Conservation (phyloP, 768 basidiomycete genomes). For the Galerina marginata region DNA sequence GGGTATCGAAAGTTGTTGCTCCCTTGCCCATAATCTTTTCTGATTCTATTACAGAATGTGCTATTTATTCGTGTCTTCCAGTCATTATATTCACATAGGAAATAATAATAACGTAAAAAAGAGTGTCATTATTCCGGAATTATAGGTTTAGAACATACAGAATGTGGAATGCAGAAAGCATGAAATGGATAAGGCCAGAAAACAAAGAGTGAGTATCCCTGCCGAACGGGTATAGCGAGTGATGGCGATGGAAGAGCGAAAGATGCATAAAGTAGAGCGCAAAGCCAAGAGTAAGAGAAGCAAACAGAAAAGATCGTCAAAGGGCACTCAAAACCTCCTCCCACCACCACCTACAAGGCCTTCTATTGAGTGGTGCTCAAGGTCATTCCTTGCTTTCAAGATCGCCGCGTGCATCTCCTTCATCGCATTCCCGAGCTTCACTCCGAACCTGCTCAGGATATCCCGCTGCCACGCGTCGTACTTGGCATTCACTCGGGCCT, state of each 20-base stretch:
- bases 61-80: too few relatives aligned
- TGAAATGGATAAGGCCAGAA: neutral
- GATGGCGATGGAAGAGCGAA: constrained; percentile 2
- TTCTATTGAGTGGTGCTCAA: constrained; percentile 97
- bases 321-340: constrained; percentile 11
- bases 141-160: constrained; percentile 12
- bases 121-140: constrained; percentile 19
- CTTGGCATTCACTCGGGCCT: constrained; percentile 96
- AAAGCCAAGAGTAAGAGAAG: neutral
- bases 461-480: constrained; percentile 99
- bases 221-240: constrained; percentile 9
- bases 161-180: constrained; percentile 4
- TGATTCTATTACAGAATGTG: too few relatives aligned
- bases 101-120: constrained; percentile 14
- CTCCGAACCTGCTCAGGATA: constrained; percentile 89
- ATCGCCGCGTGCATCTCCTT: constrained; percentile 97
- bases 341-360: constrained; percentile 71
- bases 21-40: too few relatives aligned
- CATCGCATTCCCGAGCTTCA: constrained; percentile 93
- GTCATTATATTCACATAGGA: constrained; percentile 14
- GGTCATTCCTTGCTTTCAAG: constrained; percentile 90
- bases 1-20: too few relatives aligned
- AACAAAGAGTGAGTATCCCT: constrained; percentile 20
- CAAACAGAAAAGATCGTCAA: neutral
- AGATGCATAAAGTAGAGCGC: constrained; percentile 7